Evolutionary conservation across 257 asterid genomes (phyloP).

Genomic region (Salvia rosmarinus): DNA sequence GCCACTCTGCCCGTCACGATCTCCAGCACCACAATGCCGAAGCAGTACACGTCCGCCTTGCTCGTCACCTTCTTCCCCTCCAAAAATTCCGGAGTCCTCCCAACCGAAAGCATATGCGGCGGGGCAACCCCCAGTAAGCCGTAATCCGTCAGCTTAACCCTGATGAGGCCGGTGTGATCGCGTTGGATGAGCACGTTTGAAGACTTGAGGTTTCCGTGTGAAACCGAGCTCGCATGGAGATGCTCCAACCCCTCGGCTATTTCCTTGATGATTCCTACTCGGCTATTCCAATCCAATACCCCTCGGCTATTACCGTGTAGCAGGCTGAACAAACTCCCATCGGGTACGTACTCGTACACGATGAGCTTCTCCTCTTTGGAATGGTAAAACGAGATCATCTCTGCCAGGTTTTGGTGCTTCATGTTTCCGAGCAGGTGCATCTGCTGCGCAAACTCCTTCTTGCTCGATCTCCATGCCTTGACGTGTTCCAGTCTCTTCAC

Average conservation of each 20-base stretch:
- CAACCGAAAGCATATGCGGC: constrained; percentile 45
- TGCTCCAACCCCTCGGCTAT: constrained; percentile 54
- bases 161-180: not conserved
- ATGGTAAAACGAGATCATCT: constrained; percentile 57
- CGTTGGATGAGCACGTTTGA: constrained; percentile 49
- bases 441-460: constrained; percentile 62
- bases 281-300: constrained; percentile 57
- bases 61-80: constrained; percentile 50
- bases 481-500: constrained; percentile 62
- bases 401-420: constrained; percentile 56
- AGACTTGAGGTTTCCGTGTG: constrained; percentile 75
- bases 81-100: constrained; percentile 55
- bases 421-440: constrained; percentile 56
- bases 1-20: constrained; percentile 63
- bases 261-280: constrained; percentile 59
- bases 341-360: constrained; percentile 53
- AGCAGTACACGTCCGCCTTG: constrained; percentile 69
- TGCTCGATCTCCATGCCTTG: constrained; percentile 39
- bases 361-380: constrained; percentile 73
- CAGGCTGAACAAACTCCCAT: constrained; percentile 52
- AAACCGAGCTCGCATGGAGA: constrained; percentile 44
- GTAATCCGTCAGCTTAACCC: constrained; percentile 64
- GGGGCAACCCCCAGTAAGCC: constrained; percentile 54
- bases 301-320: constrained; percentile 57
- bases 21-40: constrained; percentile 66